Base-by-base conservation (phyloP, 1,139 yeast species). In the Protomyces gravidus region DNA sequence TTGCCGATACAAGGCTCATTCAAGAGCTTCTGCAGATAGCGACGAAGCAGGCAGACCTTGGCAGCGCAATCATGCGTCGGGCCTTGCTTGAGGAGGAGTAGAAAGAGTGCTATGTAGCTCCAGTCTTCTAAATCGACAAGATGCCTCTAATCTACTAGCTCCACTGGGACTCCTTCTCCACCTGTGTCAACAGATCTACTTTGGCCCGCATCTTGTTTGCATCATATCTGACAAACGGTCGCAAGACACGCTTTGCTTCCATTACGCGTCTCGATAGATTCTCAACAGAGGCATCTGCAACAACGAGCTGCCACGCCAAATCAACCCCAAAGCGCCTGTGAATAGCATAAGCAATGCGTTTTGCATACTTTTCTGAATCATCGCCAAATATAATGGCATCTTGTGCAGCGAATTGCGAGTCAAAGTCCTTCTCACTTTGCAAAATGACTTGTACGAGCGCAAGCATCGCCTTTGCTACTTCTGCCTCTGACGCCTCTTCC, bases 251-350 rank as follows among this genome's bases (percentile, higher is more conserved):
- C 6, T 50, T 40, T 7, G 46, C 39, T 39, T 30, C 26, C 13
- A 50, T 47, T 13, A 53, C 39, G 19, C 58, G 39, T 26, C 45
- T 50, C 15, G 58, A 33, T 9, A 40, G 23, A 19, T 53, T 53
- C 30, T 50, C 25, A 15, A 53, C 40, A 5, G 58, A 46, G 11
- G 58, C 58, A 33, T 53, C 58, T 11, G 30, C 26, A 3, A 51
- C 58, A 17, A 53, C 19, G 9, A 53, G 23, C 26, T 53, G 58
- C 58, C 58, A 53, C 1, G 58, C 58, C 15, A 53, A 39, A 15
- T 53, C 58, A 5, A 53, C 48, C 11, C 51, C 51, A 42, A 45
- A 53, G n/a, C 45, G 25, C 26, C 36, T 32, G 26, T 47, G 51
- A 3, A 53, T 46, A 32, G 51, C 58, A 19, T 53, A 53, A 4